phyloP scores from a whole-genome alignment of 495 filamentous ascomycete genomes.

The Xylaria telfairii region DNA sequence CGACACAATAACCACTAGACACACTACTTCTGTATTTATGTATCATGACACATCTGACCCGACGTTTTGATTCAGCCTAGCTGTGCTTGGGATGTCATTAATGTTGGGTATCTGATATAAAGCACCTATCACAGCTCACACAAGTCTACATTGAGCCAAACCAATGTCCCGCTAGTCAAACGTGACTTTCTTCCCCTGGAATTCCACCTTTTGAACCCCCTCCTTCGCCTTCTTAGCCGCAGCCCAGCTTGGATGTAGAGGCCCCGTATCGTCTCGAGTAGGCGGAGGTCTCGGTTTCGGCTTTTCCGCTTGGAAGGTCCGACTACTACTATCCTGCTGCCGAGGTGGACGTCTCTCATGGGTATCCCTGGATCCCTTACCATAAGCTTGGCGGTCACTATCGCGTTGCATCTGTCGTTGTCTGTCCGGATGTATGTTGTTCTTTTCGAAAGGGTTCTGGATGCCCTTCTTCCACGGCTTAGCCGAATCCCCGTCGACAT shows the following conservation, averaged over 20 bases:
- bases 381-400: conserved; percentile 15
- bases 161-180: conserved; percentile 68
- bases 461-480: conserved; percentile 56
- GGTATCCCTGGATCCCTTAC: background rate
- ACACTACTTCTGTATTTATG: background rate
- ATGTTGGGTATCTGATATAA: conserved; percentile 24
- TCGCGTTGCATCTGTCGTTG: conserved; percentile 31
- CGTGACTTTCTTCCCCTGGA: conserved; percentile 86
- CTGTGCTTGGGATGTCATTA: background rate
- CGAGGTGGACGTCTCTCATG: conserved; percentile 27
- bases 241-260: conserved; percentile 93
- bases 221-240: conserved; percentile 88
- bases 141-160: background rate
- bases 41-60: background rate
- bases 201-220: conserved; percentile 64
- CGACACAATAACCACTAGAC: background rate
- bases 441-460: conserved; percentile 37
- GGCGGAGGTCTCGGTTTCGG: conserved; percentile 43
- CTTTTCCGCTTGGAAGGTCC: conserved; percentile 7
- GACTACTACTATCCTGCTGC: conserved; percentile 24
- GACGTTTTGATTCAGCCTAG: background rate
- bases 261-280: conserved; percentile 64
- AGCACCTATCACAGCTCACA: background rate
- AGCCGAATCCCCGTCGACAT: conserved; percentile 32
- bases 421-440: conserved; percentile 34